Conservation (phyloP, 352 stramenopile genomes). For the Pythium vanterpoolii region DNA sequence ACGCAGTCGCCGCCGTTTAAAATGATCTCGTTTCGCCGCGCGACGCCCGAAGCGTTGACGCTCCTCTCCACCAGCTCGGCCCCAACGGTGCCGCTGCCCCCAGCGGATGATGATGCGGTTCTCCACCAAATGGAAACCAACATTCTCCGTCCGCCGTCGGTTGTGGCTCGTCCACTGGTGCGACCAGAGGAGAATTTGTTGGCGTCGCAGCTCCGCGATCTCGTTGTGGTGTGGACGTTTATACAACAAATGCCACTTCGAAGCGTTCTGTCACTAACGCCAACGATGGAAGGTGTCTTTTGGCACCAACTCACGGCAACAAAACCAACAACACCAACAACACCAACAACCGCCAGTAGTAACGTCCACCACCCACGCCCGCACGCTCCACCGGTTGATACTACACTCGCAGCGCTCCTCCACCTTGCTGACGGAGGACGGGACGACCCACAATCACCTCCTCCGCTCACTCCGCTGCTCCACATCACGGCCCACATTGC, state of each 20-base stretch:
- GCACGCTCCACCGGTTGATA: too few species aligned
- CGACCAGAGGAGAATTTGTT: neutral
- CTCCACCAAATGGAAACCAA: too few species aligned
- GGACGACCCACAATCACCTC: too few species aligned
- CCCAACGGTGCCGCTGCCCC: neutral
- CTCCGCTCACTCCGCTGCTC: neutral
- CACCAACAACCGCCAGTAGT: too few species aligned
- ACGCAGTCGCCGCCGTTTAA: conserved; percentile 15
- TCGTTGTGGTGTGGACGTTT: neutral
- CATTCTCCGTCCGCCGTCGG: neutral
- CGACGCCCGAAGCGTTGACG: conserved; percentile 11
- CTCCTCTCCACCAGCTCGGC: conserved; percentile 1
- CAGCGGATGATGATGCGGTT: too few species aligned
- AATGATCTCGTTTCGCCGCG: conserved; percentile 20
- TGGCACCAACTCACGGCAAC: neutral
- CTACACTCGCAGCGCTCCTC: too few species aligned
- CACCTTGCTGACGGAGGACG: too few species aligned
- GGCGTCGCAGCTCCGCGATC: neutral
- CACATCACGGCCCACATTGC: conserved; percentile 1
- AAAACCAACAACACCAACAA: neutral
- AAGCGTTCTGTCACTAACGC: neutral
- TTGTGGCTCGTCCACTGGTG: too few species aligned
- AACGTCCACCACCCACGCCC: too few species aligned
- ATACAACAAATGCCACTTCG: neutral
- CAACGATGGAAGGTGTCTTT: neutral